Base-by-base conservation (phyloP, 2,329 filamentous ascomycete genomes). In the Cladosporium sp. region DNA sequence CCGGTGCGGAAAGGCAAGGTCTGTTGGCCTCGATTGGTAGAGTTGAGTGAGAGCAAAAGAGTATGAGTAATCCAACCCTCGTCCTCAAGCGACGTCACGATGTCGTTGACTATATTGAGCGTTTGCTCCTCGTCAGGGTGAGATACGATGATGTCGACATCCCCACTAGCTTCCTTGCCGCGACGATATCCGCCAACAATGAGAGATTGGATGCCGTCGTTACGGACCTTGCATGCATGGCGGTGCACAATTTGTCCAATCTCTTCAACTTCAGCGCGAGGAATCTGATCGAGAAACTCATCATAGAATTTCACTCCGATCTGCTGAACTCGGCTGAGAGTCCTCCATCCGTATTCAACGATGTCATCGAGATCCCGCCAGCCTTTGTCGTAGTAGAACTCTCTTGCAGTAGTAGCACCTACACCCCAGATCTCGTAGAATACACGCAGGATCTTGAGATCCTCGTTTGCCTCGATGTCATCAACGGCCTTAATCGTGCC, bases 381-480 rank as follows among this genome's bases (percentile, higher is more conserved):
- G 31, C 91, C 82, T 68, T 87, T 88, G 18, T 86, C 84, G 71
- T 85, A 86, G 76, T 93, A 95, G 72, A 97, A 97, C 1, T 93
- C 86, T 18, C 89, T 84, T 0, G 94, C 93, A 0, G 90, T 95
- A 14, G 87, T 88, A 2, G 90, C 89, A 0, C 91, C 94, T 0
- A 97, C 92, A n/a, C 93, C 94, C 91, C 92, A 97, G 65, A 97
- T 96, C 5, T 90, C 83, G 78, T 91, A 91, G 77, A 98, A 97
- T 0, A 84, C 76, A 53, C 86, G 82, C 3, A 97, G 78, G 0
- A 88, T 83, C 23, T 83, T 82, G 66, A 95, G 82, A 65, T 84
- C 86, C 14, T 86, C 81, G 70, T 96, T 88, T 0, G 80, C 78
- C 60, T 89, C 84, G 1, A 91, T 85, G 4, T 88, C 85, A 8